These are phyloP conservation scores for Vachellia pachyceras DNA, from an alignment of 306 rosid genomes.

Conservation along the genomic window DNA sequence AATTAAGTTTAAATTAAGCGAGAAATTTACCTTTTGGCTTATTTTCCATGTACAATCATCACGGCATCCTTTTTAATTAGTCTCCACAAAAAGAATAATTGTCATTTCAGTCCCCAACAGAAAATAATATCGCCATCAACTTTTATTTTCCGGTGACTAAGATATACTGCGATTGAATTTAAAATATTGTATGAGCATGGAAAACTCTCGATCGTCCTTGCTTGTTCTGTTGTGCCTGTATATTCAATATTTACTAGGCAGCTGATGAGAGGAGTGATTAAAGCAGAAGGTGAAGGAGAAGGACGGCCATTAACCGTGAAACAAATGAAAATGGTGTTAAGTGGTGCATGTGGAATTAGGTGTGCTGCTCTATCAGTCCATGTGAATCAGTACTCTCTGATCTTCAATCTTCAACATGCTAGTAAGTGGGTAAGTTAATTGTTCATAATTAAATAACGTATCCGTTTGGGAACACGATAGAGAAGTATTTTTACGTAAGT, in stretches of 20 bases:
- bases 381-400: too few species aligned
- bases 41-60: background rate
- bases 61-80: background rate
- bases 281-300: background rate
- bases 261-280: background rate
- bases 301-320: background rate
- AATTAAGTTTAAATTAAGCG: background rate
- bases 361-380: too few species aligned
- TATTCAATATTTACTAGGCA: background rate
- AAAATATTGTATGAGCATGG: background rate
- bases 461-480: too few species aligned
- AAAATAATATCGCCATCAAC: background rate
- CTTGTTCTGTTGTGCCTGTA: background rate
- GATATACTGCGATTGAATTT: background rate
- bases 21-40: background rate
- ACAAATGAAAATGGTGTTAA: slow-evolving; percentile 1
- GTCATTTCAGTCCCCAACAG: background rate
- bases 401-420: too few species aligned
- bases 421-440: too few species aligned
- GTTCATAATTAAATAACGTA: too few species aligned
- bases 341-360: background rate
- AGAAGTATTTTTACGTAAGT: too few species aligned
- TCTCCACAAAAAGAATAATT: background rate
- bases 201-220: background rate
- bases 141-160: background rate